These are phyloP conservation scores for Persicaria tinctoria DNA, from an alignment of 148 eudicot species.

Conservation along the genomic window DNA sequence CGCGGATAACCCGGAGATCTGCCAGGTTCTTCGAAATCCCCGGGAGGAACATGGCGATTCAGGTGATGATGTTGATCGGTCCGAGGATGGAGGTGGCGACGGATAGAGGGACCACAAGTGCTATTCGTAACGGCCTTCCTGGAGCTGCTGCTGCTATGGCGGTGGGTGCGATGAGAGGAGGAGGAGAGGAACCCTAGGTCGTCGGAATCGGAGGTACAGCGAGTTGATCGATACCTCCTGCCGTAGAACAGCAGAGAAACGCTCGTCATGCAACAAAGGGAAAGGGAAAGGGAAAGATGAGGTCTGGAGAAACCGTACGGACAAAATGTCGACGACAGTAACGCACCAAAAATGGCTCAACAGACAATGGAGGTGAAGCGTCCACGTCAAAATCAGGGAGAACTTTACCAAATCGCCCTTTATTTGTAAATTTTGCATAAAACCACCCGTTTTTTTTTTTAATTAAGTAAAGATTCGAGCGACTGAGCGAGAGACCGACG, in stretches of 20 bases:
- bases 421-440: no score
- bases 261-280: slow-evolving; percentile 46
- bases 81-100: slow-evolving; percentile 17
- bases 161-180: slow-evolving; percentile 14
- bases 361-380: no score
- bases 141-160: slow-evolving; percentile 1
- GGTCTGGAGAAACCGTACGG: neutral
- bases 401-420: no score
- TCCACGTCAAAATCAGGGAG: no score
- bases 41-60: slow-evolving; percentile 2
- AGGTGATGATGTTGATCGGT: slow-evolving; percentile 22
- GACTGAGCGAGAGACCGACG: no score
- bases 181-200: slow-evolving; percentile 22
- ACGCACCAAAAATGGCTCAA: neutral
- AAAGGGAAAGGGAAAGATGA: neutral
- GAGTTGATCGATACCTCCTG: slow-evolving; percentile 44
- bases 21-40: slow-evolving; percentile 5
- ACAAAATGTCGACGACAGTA: neutral
- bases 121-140: neutral
- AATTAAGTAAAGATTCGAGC: no score
- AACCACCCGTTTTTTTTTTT: no score
- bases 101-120: neutral
- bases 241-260: slow-evolving; percentile 52
- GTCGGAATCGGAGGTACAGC: slow-evolving; percentile 21
- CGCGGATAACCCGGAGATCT: neutral